Percentiles rank a stretch among this genome's conserved stretches.
Evolutionary conservation across 2,329 filamentous ascomycete genomes (phyloP).

Genomic region (Penicillium hesseltinei): DNA sequence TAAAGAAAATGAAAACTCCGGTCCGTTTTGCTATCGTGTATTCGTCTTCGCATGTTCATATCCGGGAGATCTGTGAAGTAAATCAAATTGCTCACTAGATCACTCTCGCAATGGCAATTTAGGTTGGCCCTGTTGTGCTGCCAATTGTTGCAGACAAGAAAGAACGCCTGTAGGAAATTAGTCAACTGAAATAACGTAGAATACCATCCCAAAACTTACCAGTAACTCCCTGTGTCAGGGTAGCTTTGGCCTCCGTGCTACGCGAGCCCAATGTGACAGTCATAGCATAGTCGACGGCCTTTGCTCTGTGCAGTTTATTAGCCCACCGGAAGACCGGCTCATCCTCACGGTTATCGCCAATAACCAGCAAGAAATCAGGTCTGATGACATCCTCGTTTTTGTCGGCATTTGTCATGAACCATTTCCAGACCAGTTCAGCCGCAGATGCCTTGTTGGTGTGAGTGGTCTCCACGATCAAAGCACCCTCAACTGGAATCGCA

Average conservation of each 20-base stretch:
- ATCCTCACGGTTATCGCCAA: conserved; percentile 88
- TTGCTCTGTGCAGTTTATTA: conserved; percentile 65
- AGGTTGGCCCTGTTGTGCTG: conserved; percentile 21
- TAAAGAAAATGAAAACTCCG: conserved; percentile 10
- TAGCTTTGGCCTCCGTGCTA: conserved; percentile 83
- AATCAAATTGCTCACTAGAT: not conserved
- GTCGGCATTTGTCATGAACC: conserved; percentile 58
- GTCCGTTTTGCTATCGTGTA: conserved; percentile 10
- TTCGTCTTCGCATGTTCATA: conserved; percentile 10
- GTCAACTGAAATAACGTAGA: conserved; percentile 10
- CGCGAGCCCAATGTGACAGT: conserved; percentile 84
- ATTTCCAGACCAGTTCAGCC: conserved; percentile 68
- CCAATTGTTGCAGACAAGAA: conserved; percentile 54
- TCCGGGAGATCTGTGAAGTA: not conserved
- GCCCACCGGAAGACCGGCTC: conserved; percentile 95
- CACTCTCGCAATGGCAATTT: conserved; percentile 19
- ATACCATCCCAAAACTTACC: conserved; percentile 55
- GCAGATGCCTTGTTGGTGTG: conserved; percentile 88
- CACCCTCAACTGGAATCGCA: conserved; percentile 75
- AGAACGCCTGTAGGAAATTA: conserved; percentile 45
- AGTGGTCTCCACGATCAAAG: conserved; percentile 78
- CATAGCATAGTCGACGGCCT: conserved; percentile 65
- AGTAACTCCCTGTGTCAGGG: conserved; percentile 86
- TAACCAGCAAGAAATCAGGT: conserved; percentile 83
- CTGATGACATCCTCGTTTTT: conserved; percentile 35